These are phyloP conservation scores for Ustilaginoidea virens DNA, from an alignment of 2,329 filamentous ascomycete genomes.

Conservation along the genomic window DNA sequence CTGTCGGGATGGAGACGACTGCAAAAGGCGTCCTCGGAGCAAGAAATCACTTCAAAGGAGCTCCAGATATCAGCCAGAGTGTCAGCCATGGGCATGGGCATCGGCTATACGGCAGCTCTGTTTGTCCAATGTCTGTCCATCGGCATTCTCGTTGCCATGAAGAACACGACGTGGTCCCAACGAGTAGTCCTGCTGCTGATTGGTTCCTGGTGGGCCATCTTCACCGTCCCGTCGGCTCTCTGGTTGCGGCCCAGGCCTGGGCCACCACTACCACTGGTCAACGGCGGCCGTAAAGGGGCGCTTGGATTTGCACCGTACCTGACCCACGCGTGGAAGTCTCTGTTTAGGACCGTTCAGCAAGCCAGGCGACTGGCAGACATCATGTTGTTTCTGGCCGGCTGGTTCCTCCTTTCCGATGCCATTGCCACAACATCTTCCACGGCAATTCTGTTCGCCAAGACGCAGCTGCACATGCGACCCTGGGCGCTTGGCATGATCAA, in stretches of 20 bases:
- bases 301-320: slow-evolving; percentile 53
- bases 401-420: slow-evolving; percentile 89
- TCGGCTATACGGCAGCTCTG: slow-evolving; percentile 78
- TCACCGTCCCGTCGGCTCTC: slow-evolving; percentile 74
- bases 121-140: slow-evolving; percentile 74
- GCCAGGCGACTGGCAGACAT: slow-evolving; percentile 61
- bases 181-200: slow-evolving; percentile 76
- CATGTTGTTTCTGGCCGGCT: slow-evolving; percentile 66
- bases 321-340: slow-evolving; percentile 68
- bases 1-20: slow-evolving; percentile 15
- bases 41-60: slow-evolving; percentile 45
- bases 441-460: slow-evolving; percentile 91
- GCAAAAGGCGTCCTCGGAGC: slow-evolving; percentile 23
- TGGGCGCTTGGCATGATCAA: slow-evolving; percentile 85
- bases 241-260: slow-evolving; percentile 84
- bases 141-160: slow-evolving; percentile 54
- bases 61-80: slow-evolving; percentile 78
- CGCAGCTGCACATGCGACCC: slow-evolving; percentile 74
- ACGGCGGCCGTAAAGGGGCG: slow-evolving; percentile 20
- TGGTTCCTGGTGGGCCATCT: slow-evolving; percentile 83
- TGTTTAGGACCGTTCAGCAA: slow-evolving; percentile 64
- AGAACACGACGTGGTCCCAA: slow-evolving; percentile 71
- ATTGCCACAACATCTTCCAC: slow-evolving; percentile 92
- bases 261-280: slow-evolving; percentile 61
- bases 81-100: slow-evolving; percentile 82